These are phyloP conservation scores for Rhexocercosporidium sp. DNA, from an alignment of 2,329 filamentous ascomycete species.

Conservation along the genomic window DNA sequence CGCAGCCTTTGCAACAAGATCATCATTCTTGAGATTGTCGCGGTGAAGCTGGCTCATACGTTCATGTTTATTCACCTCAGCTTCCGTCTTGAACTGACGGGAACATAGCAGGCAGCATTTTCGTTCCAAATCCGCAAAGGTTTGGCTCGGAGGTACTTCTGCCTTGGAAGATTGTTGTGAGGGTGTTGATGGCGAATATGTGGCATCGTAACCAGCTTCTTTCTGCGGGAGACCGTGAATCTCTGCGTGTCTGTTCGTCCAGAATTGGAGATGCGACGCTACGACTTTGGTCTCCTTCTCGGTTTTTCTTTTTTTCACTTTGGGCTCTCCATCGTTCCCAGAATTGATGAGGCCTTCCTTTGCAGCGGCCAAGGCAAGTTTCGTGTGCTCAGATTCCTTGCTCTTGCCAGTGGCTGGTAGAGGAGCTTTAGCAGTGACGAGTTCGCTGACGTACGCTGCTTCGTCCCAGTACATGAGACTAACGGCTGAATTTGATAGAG, in stretches of 20 bases:
- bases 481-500: conserved; percentile 69
- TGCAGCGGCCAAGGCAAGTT: conserved; percentile 44
- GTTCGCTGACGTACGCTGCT: conserved; percentile 71
- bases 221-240: conserved; percentile 59
- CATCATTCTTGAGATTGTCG: conserved; percentile 57
- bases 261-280: conserved; percentile 71
- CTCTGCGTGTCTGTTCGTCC: conserved; percentile 73
- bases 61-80: conserved; percentile 64
- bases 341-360: conserved; percentile 44
- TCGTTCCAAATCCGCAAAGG: conserved; percentile 63
- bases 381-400: conserved; percentile 41
- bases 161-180: conserved; percentile 27
- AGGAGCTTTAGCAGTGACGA: conserved; percentile 60
- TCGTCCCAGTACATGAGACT: conserved; percentile 80
- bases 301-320: conserved; percentile 61
- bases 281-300: conserved; percentile 57
- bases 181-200: conserved; percentile 25
- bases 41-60: conserved; percentile 61
- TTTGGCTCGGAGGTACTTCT: conserved; percentile 52
- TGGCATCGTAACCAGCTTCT: conserved; percentile 42
- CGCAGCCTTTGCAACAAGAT: conserved; percentile 47
- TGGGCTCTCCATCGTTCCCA: conserved; percentile 44
- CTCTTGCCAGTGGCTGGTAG: conserved; percentile 43
- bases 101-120: conserved; percentile 67
- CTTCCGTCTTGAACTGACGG: conserved; percentile 59